A percentile compares a stretch with the other conserved stretches of the same genome.
Conservation (phyloP, 2,329 filamentous ascomycete species). For the Scedosporium dehoogii region DNA sequence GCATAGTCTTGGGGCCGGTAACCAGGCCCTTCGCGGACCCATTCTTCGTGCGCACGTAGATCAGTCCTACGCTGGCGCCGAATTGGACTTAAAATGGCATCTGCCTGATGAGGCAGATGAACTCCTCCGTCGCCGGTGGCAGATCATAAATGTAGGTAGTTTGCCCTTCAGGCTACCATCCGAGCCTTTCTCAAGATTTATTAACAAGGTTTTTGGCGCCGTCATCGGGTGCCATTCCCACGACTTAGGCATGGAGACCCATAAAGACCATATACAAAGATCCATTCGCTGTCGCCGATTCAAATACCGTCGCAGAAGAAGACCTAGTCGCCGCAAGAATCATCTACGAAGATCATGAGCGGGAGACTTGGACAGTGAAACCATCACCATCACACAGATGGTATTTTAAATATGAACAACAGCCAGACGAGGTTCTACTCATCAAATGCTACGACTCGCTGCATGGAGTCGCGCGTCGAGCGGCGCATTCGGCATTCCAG, state of each 20-base stretch:
- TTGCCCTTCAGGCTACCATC: no score
- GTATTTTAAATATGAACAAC: conserved; percentile 42
- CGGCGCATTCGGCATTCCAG: conserved; percentile 47
- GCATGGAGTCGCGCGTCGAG: conserved; percentile 23
- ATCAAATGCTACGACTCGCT: conserved; percentile 49
- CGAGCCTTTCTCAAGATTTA: no score
- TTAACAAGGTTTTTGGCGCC: conserved; percentile 5
- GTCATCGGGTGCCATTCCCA: background rate
- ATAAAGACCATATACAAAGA: conserved; percentile 35
- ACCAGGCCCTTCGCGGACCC: conserved; percentile 40
- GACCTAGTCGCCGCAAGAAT: conserved; percentile 40
- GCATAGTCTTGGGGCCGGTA: conserved; percentile 58
- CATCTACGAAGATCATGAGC: conserved; percentile 37
- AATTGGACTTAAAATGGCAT: conserved; percentile 23
- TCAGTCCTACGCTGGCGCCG: conserved; percentile 33
- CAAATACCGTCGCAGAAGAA: conserved; percentile 35
- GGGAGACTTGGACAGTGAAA: conserved; percentile 37
- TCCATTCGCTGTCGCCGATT: conserved; percentile 43
- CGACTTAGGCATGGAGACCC: conserved; percentile 24
- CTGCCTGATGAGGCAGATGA: conserved; percentile 33
- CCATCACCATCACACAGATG: conserved; percentile 34
- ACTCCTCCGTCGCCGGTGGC: conserved; percentile 27
- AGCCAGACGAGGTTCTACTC: conserved; percentile 42
- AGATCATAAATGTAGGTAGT: conserved; percentile 41
- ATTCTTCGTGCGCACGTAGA: conserved; percentile 36